Base-by-base conservation (phyloP, 1,284 basidiomycete species). In the Gastroboletus turbinatus region DNA sequence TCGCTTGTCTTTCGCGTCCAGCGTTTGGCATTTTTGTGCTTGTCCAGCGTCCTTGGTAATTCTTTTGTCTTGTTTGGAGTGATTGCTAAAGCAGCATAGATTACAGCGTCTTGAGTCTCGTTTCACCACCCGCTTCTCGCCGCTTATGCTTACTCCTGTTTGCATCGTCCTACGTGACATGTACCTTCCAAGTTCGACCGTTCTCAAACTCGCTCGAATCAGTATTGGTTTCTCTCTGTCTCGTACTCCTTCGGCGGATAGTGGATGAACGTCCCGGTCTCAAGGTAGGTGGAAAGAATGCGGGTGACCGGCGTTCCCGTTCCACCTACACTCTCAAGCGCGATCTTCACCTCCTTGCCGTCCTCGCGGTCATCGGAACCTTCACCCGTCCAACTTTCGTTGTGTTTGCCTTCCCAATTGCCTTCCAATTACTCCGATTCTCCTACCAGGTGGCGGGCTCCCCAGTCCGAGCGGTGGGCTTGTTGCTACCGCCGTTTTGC, bases 201-300 rank as follows among this genome's bases (percentile, higher is more conserved):
- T 77, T 78, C 55, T 74, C 76, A 21, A 78, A 76, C 51, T 70
- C 74, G 4, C 56, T 75, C 4, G 75, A 78, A 59, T 66, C 73
- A 4, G 50, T 71, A 3, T 44, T 73, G n/a, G 50, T 78, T 5
- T 65, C 70, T 8, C 42, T 71, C 13, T 72, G 64, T 21, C 61
- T 77, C 4, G 60, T 66, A 5, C 50, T 60, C 21, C 52, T 72
- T 40, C 58, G 50, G 19, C 58, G 56, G 33, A 45, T 72, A 27
- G 39, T 50, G 21, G 55, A 51, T 23, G 32, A 27, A 27, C 33
- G 32, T 27, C 21, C 39, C 1, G 39, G 17, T 43, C 45, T 46
- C 32, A 42, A 54, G 32, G 32, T 36, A 27, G 42, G 39, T 30
- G 25, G 35, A 46, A 48, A 56, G 40, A 45, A 39, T 13, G n/a